Evolutionary conservation across 2,329 filamentous ascomycete species (phyloP).

Genomic region (Cryphonectria radicalis): DNA sequence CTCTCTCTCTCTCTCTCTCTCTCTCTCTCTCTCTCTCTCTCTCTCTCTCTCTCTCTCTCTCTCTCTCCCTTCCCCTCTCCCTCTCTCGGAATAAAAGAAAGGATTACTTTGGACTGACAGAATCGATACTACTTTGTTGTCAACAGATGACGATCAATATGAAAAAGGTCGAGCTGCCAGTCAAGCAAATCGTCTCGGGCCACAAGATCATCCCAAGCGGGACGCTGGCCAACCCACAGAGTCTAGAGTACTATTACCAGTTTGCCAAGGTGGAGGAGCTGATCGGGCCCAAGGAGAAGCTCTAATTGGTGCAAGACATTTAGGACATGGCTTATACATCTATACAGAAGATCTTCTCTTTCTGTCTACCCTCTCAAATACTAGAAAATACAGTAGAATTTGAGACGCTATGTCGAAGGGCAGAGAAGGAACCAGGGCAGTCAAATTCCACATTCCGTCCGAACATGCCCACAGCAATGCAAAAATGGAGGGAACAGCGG

Average conservation of each 20-base stretch:
- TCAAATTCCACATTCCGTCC: too few relatives aligned
- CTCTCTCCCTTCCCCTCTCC: neutral
- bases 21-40: too few relatives aligned
- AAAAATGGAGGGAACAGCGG: too few relatives aligned
- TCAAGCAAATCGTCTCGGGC: constrained; percentile 83
- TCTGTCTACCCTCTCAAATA: neutral
- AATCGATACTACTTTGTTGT: too few relatives aligned
- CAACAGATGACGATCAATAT: constrained; percentile 76
- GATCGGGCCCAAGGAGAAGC: constrained; percentile 49
- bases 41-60: too few relatives aligned
- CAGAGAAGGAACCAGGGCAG: neutral
- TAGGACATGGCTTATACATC: neutral
- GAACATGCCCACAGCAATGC: too few relatives aligned
- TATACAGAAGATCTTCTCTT: neutral
- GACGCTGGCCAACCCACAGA: constrained; percentile 76
- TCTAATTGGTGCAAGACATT: constrained; percentile 40
- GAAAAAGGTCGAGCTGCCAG: constrained; percentile 83
- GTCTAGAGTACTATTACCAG: constrained; percentile 77
- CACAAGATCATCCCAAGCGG: constrained; percentile 75
- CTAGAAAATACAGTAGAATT: too few relatives aligned
- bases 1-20: too few relatives aligned
- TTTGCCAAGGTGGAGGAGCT: constrained; percentile 74
- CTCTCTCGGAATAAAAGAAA: too few relatives aligned
- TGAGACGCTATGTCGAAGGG: neutral
- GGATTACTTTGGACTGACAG: neutral